Evolutionary conservation across 2,329 filamentous ascomycete species (phyloP).

Genomic region (Colletotrichum spinosum): DNA sequence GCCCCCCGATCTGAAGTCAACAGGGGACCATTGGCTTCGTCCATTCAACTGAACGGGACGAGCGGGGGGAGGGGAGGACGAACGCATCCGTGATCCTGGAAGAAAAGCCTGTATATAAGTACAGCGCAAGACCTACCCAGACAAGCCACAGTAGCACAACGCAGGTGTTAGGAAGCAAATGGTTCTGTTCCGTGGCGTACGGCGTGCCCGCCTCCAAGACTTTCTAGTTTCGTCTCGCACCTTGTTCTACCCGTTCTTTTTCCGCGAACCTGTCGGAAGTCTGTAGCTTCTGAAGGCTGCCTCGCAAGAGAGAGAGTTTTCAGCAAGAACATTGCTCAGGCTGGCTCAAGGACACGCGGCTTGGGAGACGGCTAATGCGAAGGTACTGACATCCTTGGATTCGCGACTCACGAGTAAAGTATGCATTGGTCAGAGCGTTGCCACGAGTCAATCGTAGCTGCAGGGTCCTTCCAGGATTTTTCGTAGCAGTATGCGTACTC

Average conservation of each 20-base stretch:
- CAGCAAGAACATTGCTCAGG: constrained; percentile 25
- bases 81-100: constrained; percentile 30
- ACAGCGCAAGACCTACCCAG: no score
- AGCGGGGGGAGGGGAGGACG: constrained; percentile 30
- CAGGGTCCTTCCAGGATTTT: constrained; percentile 15
- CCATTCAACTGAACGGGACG: constrained; percentile 24
- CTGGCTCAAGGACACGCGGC: not conserved
- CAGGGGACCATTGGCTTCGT: constrained; percentile 19
- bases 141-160: no score
- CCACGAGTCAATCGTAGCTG: constrained; percentile 28
- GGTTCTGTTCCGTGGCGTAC: constrained; percentile 21
- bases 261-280: constrained; percentile 14
- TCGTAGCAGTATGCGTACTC: constrained; percentile 6
- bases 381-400: constrained; percentile 18
- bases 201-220: constrained; percentile 11
- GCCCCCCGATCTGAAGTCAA: constrained; percentile 24
- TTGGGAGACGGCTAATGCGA: constrained; percentile 29
- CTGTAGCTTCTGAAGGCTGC: constrained; percentile 22
- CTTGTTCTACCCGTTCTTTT: constrained; percentile 16
- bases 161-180: constrained; percentile 1
- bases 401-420: constrained; percentile 26
- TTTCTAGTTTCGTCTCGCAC: constrained; percentile 14
- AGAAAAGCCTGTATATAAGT: constrained; percentile 20
- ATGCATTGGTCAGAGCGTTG: constrained; percentile 4
- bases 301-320: constrained; percentile 15